Percentiles rank a stretch among this genome's conserved stretches.
Conservation (phyloP, 257 asterid genomes). For the Schizonepeta tenuifolia region DNA sequence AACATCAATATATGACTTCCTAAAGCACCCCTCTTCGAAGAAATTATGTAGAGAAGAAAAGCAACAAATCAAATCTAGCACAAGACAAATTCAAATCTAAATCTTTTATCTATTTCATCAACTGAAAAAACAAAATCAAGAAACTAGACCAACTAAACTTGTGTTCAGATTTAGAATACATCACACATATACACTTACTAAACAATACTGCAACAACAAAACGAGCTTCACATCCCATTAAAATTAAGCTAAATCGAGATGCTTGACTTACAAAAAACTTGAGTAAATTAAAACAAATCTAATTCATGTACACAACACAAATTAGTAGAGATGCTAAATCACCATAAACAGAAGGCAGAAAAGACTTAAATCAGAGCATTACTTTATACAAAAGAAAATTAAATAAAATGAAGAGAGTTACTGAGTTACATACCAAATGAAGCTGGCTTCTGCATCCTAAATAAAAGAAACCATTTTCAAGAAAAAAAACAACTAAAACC, state of each 20-base stretch:
- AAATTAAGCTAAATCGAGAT: conserved; percentile 11
- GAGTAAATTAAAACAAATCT: conserved; percentile 19
- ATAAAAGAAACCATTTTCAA: conserved; percentile 43
- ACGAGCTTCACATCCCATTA: conserved; percentile 15
- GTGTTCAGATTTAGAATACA: conserved; percentile 34
- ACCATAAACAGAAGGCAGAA: conserved; percentile 16
- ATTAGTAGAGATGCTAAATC: conserved; percentile 30
- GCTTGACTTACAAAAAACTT: not conserved
- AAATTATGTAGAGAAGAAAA: not conserved
- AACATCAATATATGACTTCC: not conserved
- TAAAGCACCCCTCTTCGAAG: not conserved
- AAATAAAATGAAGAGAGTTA: conserved; percentile 22
- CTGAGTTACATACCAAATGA: conserved; percentile 54
- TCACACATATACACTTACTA: not conserved
- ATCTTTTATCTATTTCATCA: conserved; percentile 23
- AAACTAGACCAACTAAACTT: conserved; percentile 13
- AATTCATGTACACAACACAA: conserved; percentile 17
- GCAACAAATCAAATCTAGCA: conserved; percentile 1
- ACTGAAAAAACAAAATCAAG: not conserved
- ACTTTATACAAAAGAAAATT: conserved; percentile 3
- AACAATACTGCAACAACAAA: conserved; percentile 14
- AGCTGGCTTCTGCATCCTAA: conserved; percentile 52
- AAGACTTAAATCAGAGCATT: conserved; percentile 24
- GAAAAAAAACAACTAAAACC: conserved; percentile 22
- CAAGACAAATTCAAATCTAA: conserved; percentile 19